These are phyloP conservation scores for Alisma plantagoaquatica DNA, from an alignment of 106 monocot species.

Conservation along the genomic window DNA sequence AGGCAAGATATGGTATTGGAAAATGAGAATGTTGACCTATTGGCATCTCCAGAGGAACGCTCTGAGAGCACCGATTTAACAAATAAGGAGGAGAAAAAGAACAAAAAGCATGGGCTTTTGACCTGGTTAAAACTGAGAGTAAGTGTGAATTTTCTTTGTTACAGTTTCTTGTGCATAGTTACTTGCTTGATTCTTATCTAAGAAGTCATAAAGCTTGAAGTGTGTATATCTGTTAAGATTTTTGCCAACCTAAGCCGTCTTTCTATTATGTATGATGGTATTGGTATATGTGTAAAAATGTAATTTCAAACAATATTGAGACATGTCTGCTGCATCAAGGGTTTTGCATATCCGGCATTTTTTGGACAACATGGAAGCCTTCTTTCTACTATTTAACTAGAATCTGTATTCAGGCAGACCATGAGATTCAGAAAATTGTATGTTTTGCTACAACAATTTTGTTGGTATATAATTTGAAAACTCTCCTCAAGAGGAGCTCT, in stretches of 20 bases:
- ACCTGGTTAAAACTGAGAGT: conserved; percentile 97
- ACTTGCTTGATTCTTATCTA: not conserved
- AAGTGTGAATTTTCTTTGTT: conserved; percentile 9
- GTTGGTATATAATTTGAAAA: too few species aligned
- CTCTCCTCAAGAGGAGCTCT: too few species aligned
- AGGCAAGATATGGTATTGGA: conserved; percentile 80
- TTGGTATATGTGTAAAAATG: too few species aligned
- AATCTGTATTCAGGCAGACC: too few species aligned
- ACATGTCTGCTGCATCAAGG: too few species aligned
- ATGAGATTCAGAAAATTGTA: too few species aligned
- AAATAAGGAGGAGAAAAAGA: conserved; percentile 76
- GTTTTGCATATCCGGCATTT: too few species aligned
- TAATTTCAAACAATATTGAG: too few species aligned
- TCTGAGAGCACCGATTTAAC: conserved; percentile 44
- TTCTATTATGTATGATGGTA: too few species aligned
- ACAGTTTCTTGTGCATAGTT: not conserved
- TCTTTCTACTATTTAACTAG: too few species aligned
- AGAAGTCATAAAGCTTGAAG: not conserved
- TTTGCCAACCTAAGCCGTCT: not conserved
- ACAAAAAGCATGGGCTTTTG: conserved; percentile 65
- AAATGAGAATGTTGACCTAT: conserved; percentile 46
- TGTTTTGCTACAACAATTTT: too few species aligned
- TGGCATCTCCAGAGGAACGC: conserved; percentile 44
- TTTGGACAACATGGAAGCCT: too few species aligned
- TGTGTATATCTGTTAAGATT: not conserved